phyloP scores from a whole-genome alignment of 1,284 basidiomycete genomes.

The Malassezia pachydermatis region DNA sequence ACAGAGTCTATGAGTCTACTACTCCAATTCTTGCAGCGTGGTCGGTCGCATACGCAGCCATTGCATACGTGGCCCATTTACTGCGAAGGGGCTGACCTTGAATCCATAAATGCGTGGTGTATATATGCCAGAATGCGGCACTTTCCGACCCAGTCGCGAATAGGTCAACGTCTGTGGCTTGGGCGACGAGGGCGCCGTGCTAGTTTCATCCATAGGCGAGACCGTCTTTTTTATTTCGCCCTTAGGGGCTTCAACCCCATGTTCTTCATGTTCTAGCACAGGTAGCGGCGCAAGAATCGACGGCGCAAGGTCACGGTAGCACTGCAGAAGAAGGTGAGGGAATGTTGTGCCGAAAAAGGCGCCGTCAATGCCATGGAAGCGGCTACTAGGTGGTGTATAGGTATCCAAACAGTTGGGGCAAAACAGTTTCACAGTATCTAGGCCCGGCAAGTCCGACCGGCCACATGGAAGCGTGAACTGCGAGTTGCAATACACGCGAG shows the following conservation, averaged over 20 bases:
- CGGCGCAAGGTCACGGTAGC: constrained; percentile 58
- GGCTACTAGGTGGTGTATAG: constrained; percentile 85
- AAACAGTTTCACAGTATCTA: constrained; percentile 95
- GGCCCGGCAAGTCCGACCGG: constrained; percentile 86
- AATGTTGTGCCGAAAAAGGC: constrained; percentile 98
- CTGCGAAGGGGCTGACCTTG: constrained; percentile 55
- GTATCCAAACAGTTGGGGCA: constrained; percentile 98
- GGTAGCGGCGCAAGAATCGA: constrained; percentile 32
- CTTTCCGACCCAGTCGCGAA: constrained; percentile 28
- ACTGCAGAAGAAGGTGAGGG: constrained; percentile 92
- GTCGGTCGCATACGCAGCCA: constrained; percentile 83
- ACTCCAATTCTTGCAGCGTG: constrained; percentile 65
- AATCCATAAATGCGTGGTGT: constrained; percentile 81
- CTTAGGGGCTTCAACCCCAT: not conserved
- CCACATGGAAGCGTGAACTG: constrained; percentile 90
- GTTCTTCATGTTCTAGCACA: not conserved
- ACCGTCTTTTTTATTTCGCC: constrained; percentile 3
- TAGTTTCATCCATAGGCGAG: constrained; percentile 9
- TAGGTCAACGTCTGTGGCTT: constrained; percentile 22
- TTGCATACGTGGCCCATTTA: constrained; percentile 88
- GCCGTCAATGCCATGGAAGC: constrained; percentile 94
- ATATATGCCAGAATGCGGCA: constrained; percentile 58
- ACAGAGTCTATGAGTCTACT: not conserved
- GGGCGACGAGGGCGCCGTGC: not conserved
- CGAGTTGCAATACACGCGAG: constrained; percentile 83